Base-by-base conservation (phyloP, 1,284 basidiomycete genomes). In the Apiotrichum siamense region DNA sequence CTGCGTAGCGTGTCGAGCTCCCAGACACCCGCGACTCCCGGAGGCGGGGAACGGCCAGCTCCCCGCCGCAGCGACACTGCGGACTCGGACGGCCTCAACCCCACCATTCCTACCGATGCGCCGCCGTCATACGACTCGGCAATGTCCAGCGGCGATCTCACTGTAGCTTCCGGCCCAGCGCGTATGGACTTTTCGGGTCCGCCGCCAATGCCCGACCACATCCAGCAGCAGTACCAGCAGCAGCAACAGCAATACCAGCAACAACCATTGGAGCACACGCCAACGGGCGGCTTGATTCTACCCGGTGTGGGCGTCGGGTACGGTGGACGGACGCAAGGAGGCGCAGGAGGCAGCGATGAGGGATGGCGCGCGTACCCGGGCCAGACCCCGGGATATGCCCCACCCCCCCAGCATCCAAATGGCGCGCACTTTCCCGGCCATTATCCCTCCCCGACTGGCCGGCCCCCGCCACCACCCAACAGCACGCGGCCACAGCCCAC, bases 111-210 rank as follows among this genome's bases (percentile, higher is more conserved):
- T 1, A 62, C 66, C 24, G 67, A 69, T 18, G 59, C 67, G 9
- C 69, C 69, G 18, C 69, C 69, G 18, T 62, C 69, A 3, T 69
- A 69, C 41, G 54, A 58, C 27, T 4, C 27, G 12, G 32, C 61
- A 17, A 44, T 54, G 3, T 55, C 67, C 5, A 39, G 24, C 12
- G 31, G 36, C 20, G 55, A 50, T 40, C 55, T 58, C 11, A 29
- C 23, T 2, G 23, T 74, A 11, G 50, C 55, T 7, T 44, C 62
- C 4, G 72, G 72, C 10, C 72, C 72, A 9, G 24, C 44, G 17
- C 53, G 63, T 4, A 66, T 69, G 61, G 69, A 72, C 50, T 74
- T 72, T 43, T 66, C 63, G 0, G 72, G 72, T 15, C 70, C 72
- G 7, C 72, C 72, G 15, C 72, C 70, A 3, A 49, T 71, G 49